phyloP scores from a whole-genome alignment of 495 filamentous ascomycete genomes.

The Choiromyces venosus region DNA sequence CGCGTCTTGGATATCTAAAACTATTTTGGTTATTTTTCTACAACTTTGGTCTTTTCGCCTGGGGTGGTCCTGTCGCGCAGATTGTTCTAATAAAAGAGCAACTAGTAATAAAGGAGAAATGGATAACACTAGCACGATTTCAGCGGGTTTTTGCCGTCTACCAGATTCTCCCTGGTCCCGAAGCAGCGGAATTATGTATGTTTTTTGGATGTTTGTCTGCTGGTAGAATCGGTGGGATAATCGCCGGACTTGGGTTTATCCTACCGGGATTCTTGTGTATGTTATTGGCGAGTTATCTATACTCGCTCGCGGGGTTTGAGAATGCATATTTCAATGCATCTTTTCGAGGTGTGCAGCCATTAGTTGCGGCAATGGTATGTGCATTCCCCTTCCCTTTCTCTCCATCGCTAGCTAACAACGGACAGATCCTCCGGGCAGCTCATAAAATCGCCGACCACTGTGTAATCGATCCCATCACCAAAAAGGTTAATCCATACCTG shows the following conservation, averaged over 20 bases:
- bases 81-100: constrained; percentile 45
- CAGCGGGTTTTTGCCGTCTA: constrained; percentile 46
- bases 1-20: constrained; percentile 31
- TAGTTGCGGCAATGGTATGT: constrained; percentile 45
- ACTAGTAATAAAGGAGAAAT: constrained; percentile 44
- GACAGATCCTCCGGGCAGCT: constrained; percentile 42
- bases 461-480: constrained; percentile 36
- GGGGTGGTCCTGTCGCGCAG: constrained; percentile 46
- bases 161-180: constrained; percentile 44
- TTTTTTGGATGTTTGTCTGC: constrained; percentile 45
- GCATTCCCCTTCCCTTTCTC: background rate
- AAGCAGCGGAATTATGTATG: constrained; percentile 45
- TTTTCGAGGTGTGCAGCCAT: constrained; percentile 44
- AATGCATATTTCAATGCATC: constrained; percentile 44
- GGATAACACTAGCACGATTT: constrained; percentile 43
- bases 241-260: constrained; percentile 43
- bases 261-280: constrained; percentile 44
- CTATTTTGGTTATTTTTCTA: constrained; percentile 47
- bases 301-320: constrained; percentile 41
- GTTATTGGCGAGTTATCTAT: constrained; percentile 43
- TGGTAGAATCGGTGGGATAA: constrained; percentile 43
- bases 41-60: constrained; percentile 45
- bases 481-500: constrained; percentile 42
- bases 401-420: background rate
- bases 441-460: constrained; percentile 45